Evolutionary conservation across 257 asterid species (phyloP).

Genomic region (Solanum appendiculatum): DNA sequence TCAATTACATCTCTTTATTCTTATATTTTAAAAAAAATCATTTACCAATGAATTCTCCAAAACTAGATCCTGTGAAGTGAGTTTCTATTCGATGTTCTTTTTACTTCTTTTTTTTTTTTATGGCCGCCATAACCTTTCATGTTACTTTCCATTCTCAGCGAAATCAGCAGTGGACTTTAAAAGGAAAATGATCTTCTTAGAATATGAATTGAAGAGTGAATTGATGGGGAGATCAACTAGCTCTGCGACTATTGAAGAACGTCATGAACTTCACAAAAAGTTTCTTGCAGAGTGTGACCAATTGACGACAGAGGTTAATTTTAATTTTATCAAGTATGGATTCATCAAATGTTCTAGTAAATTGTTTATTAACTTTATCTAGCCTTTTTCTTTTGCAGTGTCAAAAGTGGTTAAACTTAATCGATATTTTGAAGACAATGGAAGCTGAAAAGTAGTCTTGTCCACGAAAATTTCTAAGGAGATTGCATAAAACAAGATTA

Average conservation of each 20-base stretch:
- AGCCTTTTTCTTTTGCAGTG: not conserved
- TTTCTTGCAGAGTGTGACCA: not conserved
- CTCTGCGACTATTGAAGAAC: not conserved
- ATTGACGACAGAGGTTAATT: not conserved
- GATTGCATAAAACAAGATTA: not conserved
- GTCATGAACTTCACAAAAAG: not conserved
- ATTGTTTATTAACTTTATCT: not conserved
- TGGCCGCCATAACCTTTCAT: not conserved
- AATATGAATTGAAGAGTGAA: not conserved
- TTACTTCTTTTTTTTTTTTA: no score
- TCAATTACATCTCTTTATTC: no score
- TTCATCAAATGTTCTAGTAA: not conserved
- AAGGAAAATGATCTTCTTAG: not conserved
- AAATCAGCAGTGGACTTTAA: not conserved
- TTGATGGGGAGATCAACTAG: not conserved
- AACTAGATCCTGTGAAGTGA: not conserved
- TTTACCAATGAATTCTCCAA: no score
- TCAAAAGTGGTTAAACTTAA: not conserved
- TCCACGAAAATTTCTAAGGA: not conserved
- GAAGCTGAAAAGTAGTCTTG: not conserved
- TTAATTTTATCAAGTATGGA: not conserved
- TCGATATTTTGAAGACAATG: no score
- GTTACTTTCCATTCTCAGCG: not conserved
- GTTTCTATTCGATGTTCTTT: not conserved
- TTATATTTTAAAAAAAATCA: no score